Percentiles rank a stretch among this genome's conserved stretches.
Conservation (phyloP, 2,329 filamentous ascomycete genomes). For the Epichloe aotearoae region DNA sequence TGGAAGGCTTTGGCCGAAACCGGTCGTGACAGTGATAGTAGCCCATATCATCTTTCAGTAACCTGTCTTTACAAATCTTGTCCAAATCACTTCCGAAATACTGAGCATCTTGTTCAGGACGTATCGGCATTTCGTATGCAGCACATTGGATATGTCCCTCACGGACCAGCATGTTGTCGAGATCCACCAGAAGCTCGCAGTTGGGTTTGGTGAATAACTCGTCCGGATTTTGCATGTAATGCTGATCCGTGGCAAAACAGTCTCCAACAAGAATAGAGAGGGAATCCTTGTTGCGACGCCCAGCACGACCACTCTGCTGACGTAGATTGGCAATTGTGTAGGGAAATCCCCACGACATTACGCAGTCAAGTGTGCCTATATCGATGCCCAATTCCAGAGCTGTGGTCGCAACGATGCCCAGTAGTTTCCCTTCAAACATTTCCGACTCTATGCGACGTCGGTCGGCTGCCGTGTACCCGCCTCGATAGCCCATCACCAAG, state of each 20-base stretch:
- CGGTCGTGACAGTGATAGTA: slow-evolving; percentile 85
- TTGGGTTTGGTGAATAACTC: slow-evolving; percentile 90
- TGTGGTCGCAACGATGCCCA: slow-evolving; percentile 88
- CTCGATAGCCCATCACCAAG: slow-evolving; percentile 88
- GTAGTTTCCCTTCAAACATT: slow-evolving; percentile 91
- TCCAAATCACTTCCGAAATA: slow-evolving; percentile 71
- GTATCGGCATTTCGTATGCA: slow-evolving; percentile 86
- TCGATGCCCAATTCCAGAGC: slow-evolving; percentile 90
- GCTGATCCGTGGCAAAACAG: slow-evolving; percentile 79
- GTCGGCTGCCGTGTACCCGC: slow-evolving; percentile 88
- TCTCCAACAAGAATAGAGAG: slow-evolving; percentile 83
- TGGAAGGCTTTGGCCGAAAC: slow-evolving; percentile 74
- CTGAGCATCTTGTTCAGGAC: slow-evolving; percentile 54
- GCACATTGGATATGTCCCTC: slow-evolving; percentile 95
- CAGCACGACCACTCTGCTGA: slow-evolving; percentile 88
- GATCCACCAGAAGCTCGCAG: slow-evolving; percentile 75
- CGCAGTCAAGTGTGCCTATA: slow-evolving; percentile 86
- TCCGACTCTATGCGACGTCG: slow-evolving; percentile 78
- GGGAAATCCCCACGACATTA: slow-evolving; percentile 87
- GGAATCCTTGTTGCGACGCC: slow-evolving; percentile 84
- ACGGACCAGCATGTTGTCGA: slow-evolving; percentile 80
- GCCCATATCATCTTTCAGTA: slow-evolving; percentile 60
- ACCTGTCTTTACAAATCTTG: slow-evolving; percentile 58
- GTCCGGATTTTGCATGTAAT: slow-evolving; percentile 93
- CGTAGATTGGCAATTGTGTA: slow-evolving; percentile 90